Percentiles rank a stretch among this genome's conserved stretches.
These are phyloP conservation scores for Camptophora hylomeconis DNA, from an alignment of 2,329 filamentous ascomycete genomes.

Conservation along the genomic window DNA sequence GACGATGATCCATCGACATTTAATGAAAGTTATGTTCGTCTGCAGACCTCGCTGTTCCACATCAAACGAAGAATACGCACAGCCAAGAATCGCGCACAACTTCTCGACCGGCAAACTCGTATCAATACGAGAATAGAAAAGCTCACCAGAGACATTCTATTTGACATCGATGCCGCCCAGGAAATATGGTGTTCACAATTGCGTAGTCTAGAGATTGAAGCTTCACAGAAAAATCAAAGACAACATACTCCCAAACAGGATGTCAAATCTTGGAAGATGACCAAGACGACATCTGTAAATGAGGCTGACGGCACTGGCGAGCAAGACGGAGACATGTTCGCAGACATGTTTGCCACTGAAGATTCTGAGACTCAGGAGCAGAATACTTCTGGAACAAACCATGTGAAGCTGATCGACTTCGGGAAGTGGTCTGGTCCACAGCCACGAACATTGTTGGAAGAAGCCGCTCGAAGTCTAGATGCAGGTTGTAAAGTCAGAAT, in stretches of 20 bases:
- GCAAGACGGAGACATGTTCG: slow-evolving; percentile 35
- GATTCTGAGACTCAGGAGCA: slow-evolving; percentile 29
- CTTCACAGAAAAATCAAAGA: slow-evolving; percentile 30
- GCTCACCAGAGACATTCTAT: slow-evolving; percentile 63
- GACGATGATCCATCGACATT: slow-evolving; percentile 48
- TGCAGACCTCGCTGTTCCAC: slow-evolving; percentile 57
- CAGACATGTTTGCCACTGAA: slow-evolving; percentile 41
- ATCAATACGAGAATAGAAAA: too few species aligned
- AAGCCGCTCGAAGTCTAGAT: slow-evolving; percentile 72
- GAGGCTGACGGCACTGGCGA: slow-evolving; percentile 27
- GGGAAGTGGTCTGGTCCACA: slow-evolving; percentile 67
- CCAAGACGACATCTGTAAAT: slow-evolving; percentile 24
- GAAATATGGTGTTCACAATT: slow-evolving; percentile 50
- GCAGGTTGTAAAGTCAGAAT: slow-evolving; percentile 54
- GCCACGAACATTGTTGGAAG: slow-evolving; percentile 66
- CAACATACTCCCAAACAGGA: slow-evolving; percentile 1
- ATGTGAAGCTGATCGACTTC: slow-evolving; percentile 63
- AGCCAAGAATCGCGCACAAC: too few species aligned
- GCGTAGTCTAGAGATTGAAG: slow-evolving; percentile 49
- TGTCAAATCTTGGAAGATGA: not conserved
- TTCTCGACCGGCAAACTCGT: too few species aligned
- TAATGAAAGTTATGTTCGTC: slow-evolving; percentile 61
- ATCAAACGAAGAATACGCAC: too few species aligned
- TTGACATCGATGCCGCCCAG: slow-evolving; percentile 55
- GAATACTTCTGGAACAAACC: slow-evolving; percentile 26